phyloP scores from a whole-genome alignment of 2,329 filamentous ascomycete species.

The Sporothrix phasma region DNA sequence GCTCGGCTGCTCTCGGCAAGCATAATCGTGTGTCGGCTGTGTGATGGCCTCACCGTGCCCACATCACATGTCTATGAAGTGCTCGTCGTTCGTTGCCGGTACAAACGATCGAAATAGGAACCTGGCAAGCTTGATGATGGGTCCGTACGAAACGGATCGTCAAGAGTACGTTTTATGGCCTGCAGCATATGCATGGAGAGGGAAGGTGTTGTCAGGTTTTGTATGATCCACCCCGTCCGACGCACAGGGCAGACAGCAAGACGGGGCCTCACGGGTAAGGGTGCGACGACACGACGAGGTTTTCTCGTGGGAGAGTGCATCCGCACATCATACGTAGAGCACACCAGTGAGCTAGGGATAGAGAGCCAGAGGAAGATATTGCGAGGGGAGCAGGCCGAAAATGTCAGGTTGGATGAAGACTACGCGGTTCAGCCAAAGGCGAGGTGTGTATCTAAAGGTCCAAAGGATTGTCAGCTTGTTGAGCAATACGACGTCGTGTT shows the following conservation, averaged over 20 bases:
- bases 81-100: too few species aligned
- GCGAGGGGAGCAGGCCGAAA: too few species aligned
- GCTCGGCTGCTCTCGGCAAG: neutral
- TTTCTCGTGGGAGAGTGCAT: neutral
- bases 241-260: neutral
- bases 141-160: neutral
- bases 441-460: neutral
- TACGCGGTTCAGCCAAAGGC: neutral
- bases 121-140: neutral
- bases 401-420: neutral
- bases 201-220: neutral
- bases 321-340: neutral
- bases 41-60: neutral
- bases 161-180: neutral
- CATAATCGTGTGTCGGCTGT: neutral
- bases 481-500: neutral
- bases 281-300: neutral
- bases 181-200: neutral
- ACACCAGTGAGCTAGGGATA: neutral
- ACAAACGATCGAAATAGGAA: neutral
- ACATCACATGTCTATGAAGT: neutral
- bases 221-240: neutral
- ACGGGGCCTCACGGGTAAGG: too few species aligned
- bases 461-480: too few species aligned
- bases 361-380: neutral